Evolutionary conservation across 2,329 filamentous ascomycete species (phyloP), one percentile per base, ranked within the genome.

Genomic region (Diplodia sapinea): DNA sequence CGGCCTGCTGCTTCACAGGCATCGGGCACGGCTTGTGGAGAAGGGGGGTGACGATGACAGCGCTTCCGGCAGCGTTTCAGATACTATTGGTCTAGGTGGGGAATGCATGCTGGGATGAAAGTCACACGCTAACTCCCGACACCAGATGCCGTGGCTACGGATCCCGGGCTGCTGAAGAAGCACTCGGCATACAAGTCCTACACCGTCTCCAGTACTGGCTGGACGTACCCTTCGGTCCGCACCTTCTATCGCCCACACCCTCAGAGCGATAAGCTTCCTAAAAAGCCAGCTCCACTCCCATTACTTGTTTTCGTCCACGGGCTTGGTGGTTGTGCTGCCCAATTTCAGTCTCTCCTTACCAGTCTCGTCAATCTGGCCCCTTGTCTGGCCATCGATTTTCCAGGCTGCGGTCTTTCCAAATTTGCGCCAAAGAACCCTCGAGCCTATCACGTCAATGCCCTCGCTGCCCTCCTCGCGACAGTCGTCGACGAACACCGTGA

Each of bases 221-320:
- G 89, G 71, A 89, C 86, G 9, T 98, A 97, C 76, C 86, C 88
- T 1, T 86, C 85, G 38, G 85, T 98, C 70, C 88, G 94, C 67
- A 89, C 94, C 52, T 97, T 98, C 78, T 94, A 91, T 79, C 87
- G 90, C 67, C 87, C 87, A 66, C 95, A 97, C 79, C 86, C 89
- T 23, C 93, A 97, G 74, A 88, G 89, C n/a, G 87, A 89, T 69
- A 91, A 95, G 77, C 84, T 98, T 4, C 93, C 92, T 2, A 85
- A 83, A 51, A 84, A 88, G 69, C 91, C 92, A 1, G 85, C 86
- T 0, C 89, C 91, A 0, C 80, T 97, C 12, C 95, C 95, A 1
- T 81, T 99, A 11, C 82, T 98, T 3, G 93, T 98, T 52, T 97
- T 96, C 75, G 84, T 98, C 68, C 95, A 98, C 75, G 95, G 95